Percentiles rank a stretch among this genome's conserved stretches.
These are phyloP conservation scores for Arabis hirsuta DNA, from an alignment of 345 rosid species.

Conservation along the genomic window DNA sequence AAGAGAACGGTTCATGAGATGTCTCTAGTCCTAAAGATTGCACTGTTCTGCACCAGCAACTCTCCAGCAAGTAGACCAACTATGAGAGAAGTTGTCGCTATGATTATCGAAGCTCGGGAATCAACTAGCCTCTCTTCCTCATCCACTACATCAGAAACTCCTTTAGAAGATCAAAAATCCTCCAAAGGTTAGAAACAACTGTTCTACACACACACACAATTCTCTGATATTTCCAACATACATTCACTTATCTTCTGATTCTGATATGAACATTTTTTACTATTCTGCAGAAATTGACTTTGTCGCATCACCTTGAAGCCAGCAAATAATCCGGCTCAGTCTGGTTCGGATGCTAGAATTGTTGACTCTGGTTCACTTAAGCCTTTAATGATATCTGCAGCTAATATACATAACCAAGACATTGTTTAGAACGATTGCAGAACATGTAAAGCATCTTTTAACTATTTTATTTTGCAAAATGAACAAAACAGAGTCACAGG, in stretches of 20 bases:
- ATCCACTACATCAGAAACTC: constrained; percentile 54
- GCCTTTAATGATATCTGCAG: constrained; percentile 14
- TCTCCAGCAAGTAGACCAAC: constrained; percentile 72
- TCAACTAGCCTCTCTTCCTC: constrained; percentile 38
- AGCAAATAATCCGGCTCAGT: constrained; percentile 8
- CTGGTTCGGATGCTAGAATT: neutral
- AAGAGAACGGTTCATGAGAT: constrained; percentile 58
- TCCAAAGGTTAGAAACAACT: constrained; percentile 13
- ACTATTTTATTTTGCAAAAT: constrained; percentile 7
- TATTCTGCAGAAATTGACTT: constrained; percentile 39
- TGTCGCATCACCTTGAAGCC: constrained; percentile 36
- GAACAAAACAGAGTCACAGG: constrained; percentile 23
- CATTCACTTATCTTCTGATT: constrained; percentile 31
- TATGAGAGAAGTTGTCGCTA: constrained; percentile 75
- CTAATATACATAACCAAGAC: constrained; percentile 13
- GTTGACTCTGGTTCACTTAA: constrained; percentile 18
- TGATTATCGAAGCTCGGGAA: constrained; percentile 67
- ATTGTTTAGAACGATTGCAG: constrained; percentile 24
- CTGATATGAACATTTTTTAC: constrained; percentile 15
- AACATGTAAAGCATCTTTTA: constrained; percentile 31
- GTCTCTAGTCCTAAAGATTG: constrained; percentile 71
- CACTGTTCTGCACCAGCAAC: constrained; percentile 70
- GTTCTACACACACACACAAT: constrained; percentile 2
- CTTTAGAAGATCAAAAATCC: constrained; percentile 34
- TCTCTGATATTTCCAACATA: constrained; percentile 46